Conservation (phyloP, 2,329 filamentous ascomycete genomes). For the Colletotrichum euphorbiae region DNA sequence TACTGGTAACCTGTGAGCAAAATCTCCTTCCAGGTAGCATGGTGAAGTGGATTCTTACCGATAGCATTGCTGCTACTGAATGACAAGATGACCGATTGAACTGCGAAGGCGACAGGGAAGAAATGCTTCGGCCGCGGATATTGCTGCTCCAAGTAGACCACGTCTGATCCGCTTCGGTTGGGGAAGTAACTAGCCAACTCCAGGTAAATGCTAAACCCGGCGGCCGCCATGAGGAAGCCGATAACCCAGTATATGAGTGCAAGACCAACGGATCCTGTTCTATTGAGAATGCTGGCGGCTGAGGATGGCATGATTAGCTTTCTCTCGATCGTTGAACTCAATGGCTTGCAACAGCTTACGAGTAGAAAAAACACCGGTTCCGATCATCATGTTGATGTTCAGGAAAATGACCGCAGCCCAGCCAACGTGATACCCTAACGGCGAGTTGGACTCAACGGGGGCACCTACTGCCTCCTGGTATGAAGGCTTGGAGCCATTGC, state of each 20-base stretch:
- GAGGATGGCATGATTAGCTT: not conserved
- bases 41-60: slow-evolving; percentile 44
- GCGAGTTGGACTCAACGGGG: slow-evolving; percentile 68
- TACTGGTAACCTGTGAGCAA: slow-evolving; percentile 51
- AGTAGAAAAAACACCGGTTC: slow-evolving; percentile 73
- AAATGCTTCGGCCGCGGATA: slow-evolving; percentile 73
- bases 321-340: not conserved
- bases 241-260: slow-evolving; percentile 73
- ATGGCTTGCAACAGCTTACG: slow-evolving; percentile 55
- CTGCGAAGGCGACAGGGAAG: slow-evolving; percentile 73
- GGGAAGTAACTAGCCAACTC: slow-evolving; percentile 75
- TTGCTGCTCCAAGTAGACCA: slow-evolving; percentile 76
- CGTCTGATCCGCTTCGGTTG: slow-evolving; percentile 73
- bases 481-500: slow-evolving; percentile 61
- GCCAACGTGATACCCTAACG: slow-evolving; percentile 69
- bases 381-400: slow-evolving; percentile 73
- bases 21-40: too few species aligned
- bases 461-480: slow-evolving; percentile 73
- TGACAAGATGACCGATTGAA: slow-evolving; percentile 71
- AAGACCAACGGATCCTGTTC: slow-evolving; percentile 72
- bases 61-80: slow-evolving; percentile 76
- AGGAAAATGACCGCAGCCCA: slow-evolving; percentile 68
- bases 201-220: slow-evolving; percentile 69
- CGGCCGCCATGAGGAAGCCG: slow-evolving; percentile 68
- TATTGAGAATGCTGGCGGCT: slow-evolving; percentile 69